These are phyloP conservation scores for Leccinum griseonigrum DNA, from an alignment of 1,284 basidiomycete species.

Conservation along the genomic window DNA sequence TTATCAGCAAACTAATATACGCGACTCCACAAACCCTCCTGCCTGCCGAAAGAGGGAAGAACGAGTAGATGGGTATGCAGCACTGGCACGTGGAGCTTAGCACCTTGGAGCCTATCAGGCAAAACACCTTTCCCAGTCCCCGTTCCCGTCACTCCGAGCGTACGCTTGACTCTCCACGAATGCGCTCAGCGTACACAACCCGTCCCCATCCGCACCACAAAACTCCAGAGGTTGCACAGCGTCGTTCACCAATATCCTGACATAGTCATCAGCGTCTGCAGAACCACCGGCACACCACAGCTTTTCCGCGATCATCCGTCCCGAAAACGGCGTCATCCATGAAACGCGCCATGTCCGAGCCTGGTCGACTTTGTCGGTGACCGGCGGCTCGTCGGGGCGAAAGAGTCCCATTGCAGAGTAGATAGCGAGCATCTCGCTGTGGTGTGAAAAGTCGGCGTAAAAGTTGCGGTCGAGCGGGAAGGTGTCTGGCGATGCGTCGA, in stretches of 20 bases:
- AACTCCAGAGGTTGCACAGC: conserved; percentile 63
- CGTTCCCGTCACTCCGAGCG: conserved; percentile 59
- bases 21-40: neutral
- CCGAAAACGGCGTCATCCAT: conserved; percentile 63
- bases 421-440: conserved; percentile 79
- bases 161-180: conserved; percentile 75
- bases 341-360: conserved; percentile 54
- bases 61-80: neutral
- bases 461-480: conserved; percentile 71
- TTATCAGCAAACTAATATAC: neutral
- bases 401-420: conserved; percentile 76
- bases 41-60: neutral
- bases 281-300: conserved; percentile 41
- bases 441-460: conserved; percentile 82
- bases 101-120: neutral
- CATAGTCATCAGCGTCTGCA: conserved; percentile 35
- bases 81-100: neutral
- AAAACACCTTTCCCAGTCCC: conserved; percentile 63
- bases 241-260: conserved; percentile 68
- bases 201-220: conserved; percentile 49
- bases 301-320: conserved; percentile 62
- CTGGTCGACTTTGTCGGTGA: conserved; percentile 42
- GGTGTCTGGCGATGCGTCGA: conserved; percentile 60
- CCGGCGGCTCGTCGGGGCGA: conserved; percentile 41
- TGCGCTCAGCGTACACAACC: conserved; percentile 59